Conservation (phyloP, 2,329 filamentous ascomycete species). For the Cyanodermella asteris region DNA sequence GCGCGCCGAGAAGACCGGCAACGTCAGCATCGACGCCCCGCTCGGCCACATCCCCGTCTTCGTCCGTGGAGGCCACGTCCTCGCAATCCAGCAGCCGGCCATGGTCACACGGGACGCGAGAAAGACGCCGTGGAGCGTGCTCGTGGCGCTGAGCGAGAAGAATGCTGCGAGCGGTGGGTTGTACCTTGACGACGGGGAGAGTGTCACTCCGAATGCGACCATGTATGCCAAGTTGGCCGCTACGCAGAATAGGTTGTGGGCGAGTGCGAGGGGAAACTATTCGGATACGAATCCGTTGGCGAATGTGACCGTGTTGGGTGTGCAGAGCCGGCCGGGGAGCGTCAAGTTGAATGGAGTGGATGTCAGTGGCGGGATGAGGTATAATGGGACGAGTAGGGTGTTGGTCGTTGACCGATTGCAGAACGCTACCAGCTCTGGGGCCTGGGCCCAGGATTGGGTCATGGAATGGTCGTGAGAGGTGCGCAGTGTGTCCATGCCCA, state of each 20-base stretch:
- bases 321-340: slow-evolving; percentile 18
- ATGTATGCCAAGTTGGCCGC: slow-evolving; percentile 32
- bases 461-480: slow-evolving; percentile 26
- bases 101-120: slow-evolving; percentile 44
- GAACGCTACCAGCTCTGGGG: slow-evolving; percentile 27
- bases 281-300: slow-evolving; percentile 34
- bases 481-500: too few species aligned
- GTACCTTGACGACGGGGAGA: slow-evolving; percentile 59
- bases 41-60: slow-evolving; percentile 50
- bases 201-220: slow-evolving; percentile 32
- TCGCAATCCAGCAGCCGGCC: slow-evolving; percentile 46
- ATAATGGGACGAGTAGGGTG: slow-evolving; percentile 24
- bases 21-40: slow-evolving; percentile 38
- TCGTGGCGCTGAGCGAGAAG: slow-evolving; percentile 35
- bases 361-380: slow-evolving; percentile 25
- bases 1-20: slow-evolving; percentile 27
- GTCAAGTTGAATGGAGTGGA: slow-evolving; percentile 30
- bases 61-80: slow-evolving; percentile 43
- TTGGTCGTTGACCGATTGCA: slow-evolving; percentile 30
- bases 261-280: slow-evolving; percentile 28
- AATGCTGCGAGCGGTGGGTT: slow-evolving; percentile 38
- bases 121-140: slow-evolving; percentile 42
- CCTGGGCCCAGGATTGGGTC: slow-evolving; percentile 36
- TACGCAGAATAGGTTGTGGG: slow-evolving; percentile 23
- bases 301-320: slow-evolving; percentile 41